These are phyloP conservation scores for Zygosaccharomyces sapae DNA, from an alignment of 1,139 yeast genomes.

Conservation along the genomic window DNA sequence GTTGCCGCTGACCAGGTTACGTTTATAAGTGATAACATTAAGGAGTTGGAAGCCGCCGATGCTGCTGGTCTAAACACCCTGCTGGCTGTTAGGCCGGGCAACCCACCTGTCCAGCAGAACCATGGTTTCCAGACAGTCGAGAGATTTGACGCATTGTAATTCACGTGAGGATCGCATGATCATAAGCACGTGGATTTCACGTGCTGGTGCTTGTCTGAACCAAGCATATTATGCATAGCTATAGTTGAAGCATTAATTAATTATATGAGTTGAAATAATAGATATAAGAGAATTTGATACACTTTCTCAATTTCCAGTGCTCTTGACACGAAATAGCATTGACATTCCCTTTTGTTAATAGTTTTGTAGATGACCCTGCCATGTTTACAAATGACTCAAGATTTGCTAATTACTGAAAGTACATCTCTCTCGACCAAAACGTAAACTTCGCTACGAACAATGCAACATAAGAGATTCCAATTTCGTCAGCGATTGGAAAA, in stretches of 20 bases:
- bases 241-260: too few relatives aligned
- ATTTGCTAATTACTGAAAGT: not conserved
- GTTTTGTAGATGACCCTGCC: too few relatives aligned
- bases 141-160: conserved; percentile 11
- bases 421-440: not conserved
- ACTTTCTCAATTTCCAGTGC: too few relatives aligned
- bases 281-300: too few relatives aligned
- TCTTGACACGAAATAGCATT: too few relatives aligned
- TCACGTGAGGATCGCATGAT: not conserved
- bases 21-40: conserved; percentile 72
- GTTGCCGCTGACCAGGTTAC: conserved; percentile 39
- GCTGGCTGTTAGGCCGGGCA: conserved; percentile 73
- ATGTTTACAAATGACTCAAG: not conserved
- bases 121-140: conserved; percentile 6
- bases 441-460: not conserved
- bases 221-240: too few relatives aligned
- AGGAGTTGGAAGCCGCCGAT: conserved; percentile 68
- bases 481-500: not conserved
- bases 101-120: conserved; percentile 44
- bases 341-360: too few relatives aligned
- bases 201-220: not conserved
- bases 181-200: not conserved
- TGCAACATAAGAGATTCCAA: not conserved
- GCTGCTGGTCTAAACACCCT: conserved; percentile 57
- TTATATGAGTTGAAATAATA: too few relatives aligned